Evolutionary conservation across 768 basidiomycete species (phyloP).

Genomic region (Hericium coralloides): DNA sequence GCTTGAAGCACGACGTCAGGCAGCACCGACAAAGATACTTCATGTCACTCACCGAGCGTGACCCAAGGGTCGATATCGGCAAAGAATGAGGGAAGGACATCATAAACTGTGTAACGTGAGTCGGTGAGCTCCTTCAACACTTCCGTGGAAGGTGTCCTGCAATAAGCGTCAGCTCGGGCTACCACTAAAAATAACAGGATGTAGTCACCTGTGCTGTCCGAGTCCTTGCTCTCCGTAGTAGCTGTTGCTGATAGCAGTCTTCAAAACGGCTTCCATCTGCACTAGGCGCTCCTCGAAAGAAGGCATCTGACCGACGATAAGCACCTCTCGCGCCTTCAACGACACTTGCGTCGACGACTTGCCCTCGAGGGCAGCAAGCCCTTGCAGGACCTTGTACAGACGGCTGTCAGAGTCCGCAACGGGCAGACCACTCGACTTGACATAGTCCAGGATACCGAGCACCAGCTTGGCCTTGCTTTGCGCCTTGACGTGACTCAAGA

Average conservation of each 20-base stretch:
- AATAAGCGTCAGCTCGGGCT: background rate
- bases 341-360: slow-evolving; percentile 90
- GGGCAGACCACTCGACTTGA: slow-evolving; percentile 73
- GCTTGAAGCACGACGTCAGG: slow-evolving; percentile 37
- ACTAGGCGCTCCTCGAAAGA: slow-evolving; percentile 89
- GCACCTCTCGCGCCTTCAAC: slow-evolving; percentile 92
- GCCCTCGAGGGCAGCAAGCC: slow-evolving; percentile 80
- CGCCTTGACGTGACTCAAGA: slow-evolving; percentile 94
- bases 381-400: slow-evolving; percentile 69
- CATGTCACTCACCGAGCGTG: slow-evolving; percentile 51
- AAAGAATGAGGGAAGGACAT: slow-evolving; percentile 96
- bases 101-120: slow-evolving; percentile 93
- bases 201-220: slow-evolving; percentile 41
- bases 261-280: slow-evolving; percentile 93
- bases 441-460: slow-evolving; percentile 77
- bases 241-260: slow-evolving; percentile 76
- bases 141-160: slow-evolving; percentile 75
- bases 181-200: background rate
- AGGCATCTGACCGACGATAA: slow-evolving; percentile 94
- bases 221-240: slow-evolving; percentile 82
- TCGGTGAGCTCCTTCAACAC: slow-evolving; percentile 90
- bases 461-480: slow-evolving; percentile 87
- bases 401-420: slow-evolving; percentile 68
- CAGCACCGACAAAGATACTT: background rate
- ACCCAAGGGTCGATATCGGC: slow-evolving; percentile 78